Evolutionary conservation across 495 filamentous ascomycete species (phyloP), one percentile per base, ranked within the genome.

Genomic region (Neohortaea acidophila): DNA sequence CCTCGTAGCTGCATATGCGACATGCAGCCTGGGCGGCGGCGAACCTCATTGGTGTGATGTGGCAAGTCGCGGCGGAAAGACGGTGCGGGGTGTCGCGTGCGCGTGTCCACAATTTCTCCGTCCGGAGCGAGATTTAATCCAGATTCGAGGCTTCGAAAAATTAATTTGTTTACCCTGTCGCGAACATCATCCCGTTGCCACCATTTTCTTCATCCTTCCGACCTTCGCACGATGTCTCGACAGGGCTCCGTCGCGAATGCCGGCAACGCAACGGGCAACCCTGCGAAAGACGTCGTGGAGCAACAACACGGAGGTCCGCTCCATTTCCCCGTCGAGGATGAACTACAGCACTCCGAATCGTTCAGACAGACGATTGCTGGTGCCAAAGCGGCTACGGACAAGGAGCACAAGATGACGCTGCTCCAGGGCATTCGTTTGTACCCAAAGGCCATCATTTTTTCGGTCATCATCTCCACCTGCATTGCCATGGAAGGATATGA

Each of bases 401-500:
- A 38, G 36, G 58, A 61, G 32, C 57, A 58, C 17, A 24, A 45
- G 17, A 44, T 61, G 26, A 44, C 38, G 19, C 39, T 61, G 11
- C 21, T 15, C 29, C 25, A 49, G 30, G 57, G 41, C 26, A 40
- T 73, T 36, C 58, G 54, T 32, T 52, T 67, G 28, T 75, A 75
- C 40, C 70, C 69, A 14, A 72, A 73, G 52, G 70, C 70, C 9
- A 63, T 72, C 36, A 65, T 56, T 2, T 78, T 70, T 70, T 72
- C 67, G 43, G 33, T 76, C 21, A 61, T 75, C 36, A 70, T 78
- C 49, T 71, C 68, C 26, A 69, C 70, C 4, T 69, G 67, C 55
- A 73, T 78, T 38, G 63, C 64, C 44, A 78, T 78, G 72, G 72
- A 78, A 47, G 73, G 73, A 3, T 77, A 72, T 52, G 72, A 76